phyloP scores from a whole-genome alignment of 768 basidiomycete species.

The Suillus sp. region DNA sequence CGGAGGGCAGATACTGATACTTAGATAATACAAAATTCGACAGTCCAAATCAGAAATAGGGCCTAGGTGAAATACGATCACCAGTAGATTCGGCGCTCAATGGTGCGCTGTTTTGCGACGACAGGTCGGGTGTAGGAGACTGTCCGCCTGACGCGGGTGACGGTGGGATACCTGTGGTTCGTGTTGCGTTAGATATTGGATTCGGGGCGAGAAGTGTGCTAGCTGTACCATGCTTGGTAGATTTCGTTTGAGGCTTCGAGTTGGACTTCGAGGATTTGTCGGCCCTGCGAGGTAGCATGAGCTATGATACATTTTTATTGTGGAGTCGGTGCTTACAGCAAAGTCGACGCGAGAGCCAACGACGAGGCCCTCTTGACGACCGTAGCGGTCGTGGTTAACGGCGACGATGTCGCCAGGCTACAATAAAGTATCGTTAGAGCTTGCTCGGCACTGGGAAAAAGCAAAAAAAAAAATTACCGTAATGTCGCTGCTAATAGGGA shows the following conservation, averaged over 20 bases:
- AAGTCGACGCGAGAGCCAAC: slow-evolving; percentile 74
- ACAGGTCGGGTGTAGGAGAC: slow-evolving; percentile 59
- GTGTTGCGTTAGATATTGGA: slow-evolving; percentile 12
- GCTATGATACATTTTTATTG: not conserved
- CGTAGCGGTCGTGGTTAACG: slow-evolving; percentile 63
- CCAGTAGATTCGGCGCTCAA: slow-evolving; percentile 80
- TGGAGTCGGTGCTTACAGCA: slow-evolving; percentile 45
- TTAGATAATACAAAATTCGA: slow-evolving; percentile 37
- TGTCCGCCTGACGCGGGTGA: slow-evolving; percentile 77
- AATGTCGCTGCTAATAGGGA: slow-evolving; percentile 37
- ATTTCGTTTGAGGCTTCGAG: slow-evolving; percentile 63
- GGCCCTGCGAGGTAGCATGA: slow-evolving; percentile 52
- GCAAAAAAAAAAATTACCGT: slow-evolving; percentile 25
- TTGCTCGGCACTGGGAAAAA: slow-evolving; percentile 7
- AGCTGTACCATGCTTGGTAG: slow-evolving; percentile 64
- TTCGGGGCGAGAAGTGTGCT: not conserved
- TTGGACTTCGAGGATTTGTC: slow-evolving; percentile 81
- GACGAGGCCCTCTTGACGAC: slow-evolving; percentile 78
- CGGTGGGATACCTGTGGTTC: slow-evolving; percentile 63
- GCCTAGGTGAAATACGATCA: slow-evolving; percentile 36
- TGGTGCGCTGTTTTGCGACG: slow-evolving; percentile 52
- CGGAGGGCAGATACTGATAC: slow-evolving; percentile 22
- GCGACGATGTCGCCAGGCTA: slow-evolving; percentile 84
- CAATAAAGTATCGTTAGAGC: slow-evolving; percentile 4
- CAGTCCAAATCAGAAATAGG: slow-evolving; percentile 17